phyloP scores from a whole-genome alignment of 2,329 filamentous ascomycete species.

The Ceratocystiopsis minuta region DNA sequence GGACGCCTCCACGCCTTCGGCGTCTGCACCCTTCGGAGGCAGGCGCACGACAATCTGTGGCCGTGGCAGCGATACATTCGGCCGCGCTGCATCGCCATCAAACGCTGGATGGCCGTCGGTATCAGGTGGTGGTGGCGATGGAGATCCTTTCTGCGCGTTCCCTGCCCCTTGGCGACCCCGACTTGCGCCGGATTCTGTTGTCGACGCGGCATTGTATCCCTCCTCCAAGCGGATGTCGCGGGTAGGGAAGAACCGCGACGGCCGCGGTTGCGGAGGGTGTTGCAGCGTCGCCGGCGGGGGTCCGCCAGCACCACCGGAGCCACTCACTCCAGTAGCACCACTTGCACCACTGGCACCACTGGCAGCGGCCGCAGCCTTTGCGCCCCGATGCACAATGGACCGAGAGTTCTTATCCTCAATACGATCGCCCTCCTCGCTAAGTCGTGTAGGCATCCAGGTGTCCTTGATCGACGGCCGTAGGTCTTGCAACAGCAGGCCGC shows the following conservation, averaged over 20 bases:
- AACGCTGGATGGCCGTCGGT: constrained; percentile 55
- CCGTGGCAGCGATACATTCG: constrained; percentile 51
- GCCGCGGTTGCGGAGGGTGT: constrained; percentile 25
- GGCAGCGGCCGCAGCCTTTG: constrained; percentile 6
- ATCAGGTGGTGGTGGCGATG: constrained; percentile 55
- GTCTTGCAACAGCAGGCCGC: constrained; percentile 26
- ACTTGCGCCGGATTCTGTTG: no score
- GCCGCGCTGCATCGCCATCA: constrained; percentile 44
- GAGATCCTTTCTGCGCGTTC: constrained; percentile 23
- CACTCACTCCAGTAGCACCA: no score
- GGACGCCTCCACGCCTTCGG: not conserved
- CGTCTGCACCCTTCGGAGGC: constrained; percentile 35
- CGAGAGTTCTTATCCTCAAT: constrained; percentile 13
- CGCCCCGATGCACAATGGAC: constrained; percentile 12
- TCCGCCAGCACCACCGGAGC: no score
- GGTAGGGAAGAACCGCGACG: constrained; percentile 45
- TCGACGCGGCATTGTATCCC: not conserved
- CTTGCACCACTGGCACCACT: constrained; percentile 2
- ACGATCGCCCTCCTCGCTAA: constrained; percentile 19
- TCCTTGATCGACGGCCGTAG: constrained; percentile 32
- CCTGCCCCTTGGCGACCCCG: no score
- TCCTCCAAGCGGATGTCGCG: constrained; percentile 29
- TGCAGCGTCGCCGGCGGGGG: constrained; percentile 8
- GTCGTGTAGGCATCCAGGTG: constrained; percentile 29
- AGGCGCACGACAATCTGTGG: constrained; percentile 65